phyloP scores from a whole-genome alignment of 345 rosid species.

The Boechera divaricarpa region DNA sequence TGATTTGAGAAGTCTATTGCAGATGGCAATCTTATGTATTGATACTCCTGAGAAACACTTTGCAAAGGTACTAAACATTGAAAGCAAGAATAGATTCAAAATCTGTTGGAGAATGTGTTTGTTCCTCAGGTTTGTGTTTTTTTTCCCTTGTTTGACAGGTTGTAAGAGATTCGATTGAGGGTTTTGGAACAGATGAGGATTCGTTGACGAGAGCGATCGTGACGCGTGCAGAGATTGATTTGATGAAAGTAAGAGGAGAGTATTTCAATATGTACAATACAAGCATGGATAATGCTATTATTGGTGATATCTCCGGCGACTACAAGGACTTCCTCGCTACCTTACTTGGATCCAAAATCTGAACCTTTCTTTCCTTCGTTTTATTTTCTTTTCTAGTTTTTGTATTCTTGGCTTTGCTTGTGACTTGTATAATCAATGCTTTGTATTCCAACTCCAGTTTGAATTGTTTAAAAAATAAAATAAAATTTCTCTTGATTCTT shows the following conservation, averaged over 20 bases:
- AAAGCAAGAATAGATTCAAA: neutral
- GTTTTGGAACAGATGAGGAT: slow-evolving; percentile 91
- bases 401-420: slow-evolving; percentile 17
- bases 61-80: slow-evolving; percentile 60
- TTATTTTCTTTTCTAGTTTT: neutral
- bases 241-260: slow-evolving; percentile 71
- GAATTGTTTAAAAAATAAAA: slow-evolving; percentile 11
- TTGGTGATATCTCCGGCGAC: slow-evolving; percentile 81
- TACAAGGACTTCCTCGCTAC: slow-evolving; percentile 70
- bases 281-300: slow-evolving; percentile 65
- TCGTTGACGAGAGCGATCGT: slow-evolving; percentile 78
- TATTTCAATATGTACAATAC: slow-evolving; percentile 56
- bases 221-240: slow-evolving; percentile 78
- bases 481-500: neutral
- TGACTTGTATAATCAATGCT: slow-evolving; percentile 23
- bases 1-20: slow-evolving; percentile 59
- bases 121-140: slow-evolving; percentile 1
- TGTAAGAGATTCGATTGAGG: slow-evolving; percentile 56
- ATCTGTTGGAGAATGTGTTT: neutral
- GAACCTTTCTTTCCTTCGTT: slow-evolving; percentile 24
- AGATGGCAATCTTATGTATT: slow-evolving; percentile 60
- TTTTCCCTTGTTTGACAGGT: slow-evolving; percentile 48
- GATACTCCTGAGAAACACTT: slow-evolving; percentile 81
- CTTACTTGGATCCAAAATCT: slow-evolving; percentile 68
- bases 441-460: neutral